A percentile compares a stretch with the other conserved stretches of the same genome.
phyloP scores from a whole-genome alignment of 2,329 filamentous ascomycete species.

The Colletotrichum plurivorum region DNA sequence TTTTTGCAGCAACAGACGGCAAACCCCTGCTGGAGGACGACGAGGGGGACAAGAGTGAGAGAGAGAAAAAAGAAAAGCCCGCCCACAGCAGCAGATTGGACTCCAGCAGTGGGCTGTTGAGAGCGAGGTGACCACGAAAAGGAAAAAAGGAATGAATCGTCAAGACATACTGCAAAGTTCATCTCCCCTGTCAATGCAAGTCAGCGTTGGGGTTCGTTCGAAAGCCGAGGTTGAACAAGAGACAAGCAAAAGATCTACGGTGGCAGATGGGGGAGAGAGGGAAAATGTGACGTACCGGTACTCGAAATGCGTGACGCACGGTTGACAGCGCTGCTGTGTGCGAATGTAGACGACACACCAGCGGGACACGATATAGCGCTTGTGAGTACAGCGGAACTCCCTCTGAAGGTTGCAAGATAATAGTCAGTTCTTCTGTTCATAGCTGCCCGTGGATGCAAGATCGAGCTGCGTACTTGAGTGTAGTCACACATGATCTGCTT shows the following conservation, averaged over 20 bases:
- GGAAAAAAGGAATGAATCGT: slow-evolving; percentile 26
- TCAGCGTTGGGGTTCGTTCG: slow-evolving; percentile 25
- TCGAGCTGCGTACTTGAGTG: slow-evolving; percentile 56
- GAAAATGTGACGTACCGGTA: slow-evolving; percentile 52
- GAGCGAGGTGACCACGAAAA: not conserved
- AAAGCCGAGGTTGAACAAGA: not conserved
- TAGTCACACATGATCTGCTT: slow-evolving; percentile 63
- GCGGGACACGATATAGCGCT: slow-evolving; percentile 61
- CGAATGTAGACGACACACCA: slow-evolving; percentile 62
- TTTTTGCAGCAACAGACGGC: slow-evolving; percentile 17
- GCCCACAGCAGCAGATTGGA: no score
- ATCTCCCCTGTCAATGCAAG: slow-evolving; percentile 53
- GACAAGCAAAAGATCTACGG: slow-evolving; percentile 13
- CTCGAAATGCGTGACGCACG: slow-evolving; percentile 60
- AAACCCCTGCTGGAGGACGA: slow-evolving; percentile 14
- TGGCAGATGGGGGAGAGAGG: not conserved
- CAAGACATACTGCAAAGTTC: slow-evolving; percentile 59
- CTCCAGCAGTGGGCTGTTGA: not conserved
- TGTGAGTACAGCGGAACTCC: slow-evolving; percentile 67
- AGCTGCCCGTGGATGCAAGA: not conserved
- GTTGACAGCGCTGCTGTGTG: slow-evolving; percentile 59
- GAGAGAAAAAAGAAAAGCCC: not conserved
- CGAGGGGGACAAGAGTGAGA: not conserved
- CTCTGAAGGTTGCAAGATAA: slow-evolving; percentile 52
- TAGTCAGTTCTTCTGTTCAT: no score